Base-by-base conservation (phyloP, 257 asterid species). In the Solanum dulcamara region DNA sequence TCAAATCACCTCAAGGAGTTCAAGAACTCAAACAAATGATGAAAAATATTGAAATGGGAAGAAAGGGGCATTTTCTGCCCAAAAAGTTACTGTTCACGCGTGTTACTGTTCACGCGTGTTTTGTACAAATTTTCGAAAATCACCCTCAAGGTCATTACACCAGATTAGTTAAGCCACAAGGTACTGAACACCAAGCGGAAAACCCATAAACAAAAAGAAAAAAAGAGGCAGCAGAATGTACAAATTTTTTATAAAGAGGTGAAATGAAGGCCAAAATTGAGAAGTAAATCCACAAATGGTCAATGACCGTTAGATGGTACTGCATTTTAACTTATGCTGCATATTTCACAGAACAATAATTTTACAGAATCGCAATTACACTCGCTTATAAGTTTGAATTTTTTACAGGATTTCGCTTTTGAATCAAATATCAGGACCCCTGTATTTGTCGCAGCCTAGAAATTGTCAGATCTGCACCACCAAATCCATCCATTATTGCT, bases 401-500 rank as follows among this genome's bases (percentile, higher is more conserved):
- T 46, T 77, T 26, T 77, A 48, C 59, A 77, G 18, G n/a, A 26
- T 15, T 14, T 77, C 13, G 28, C 40, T 77, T 46, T 26, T 77
- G 53, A 67, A 30, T 26, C 6, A 7, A 68, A 14, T 13, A 48
- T 86, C 86, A 92, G 15, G 90, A 85, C 15, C 75, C 75, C 77
- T 85, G 83, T 30, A 87, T 91, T 60, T 87, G 92, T 72, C 89
- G 92, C 55, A 94, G 89, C 87, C 91, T 88, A 71, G 97, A 85
- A 79, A 93, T 86, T 64, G 93, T 89, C 44, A 96, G 81, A 89
- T 94, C 99, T 8, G 94, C 92, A 51, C 98, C 99, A 33, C 98
- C 99, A 84, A 94, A 96, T 71, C 95, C 98, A 86, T 94, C 98
- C 95, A 93, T 84, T 42, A 91, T 92, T 15, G 92, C 92, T 74